Base-by-base conservation (phyloP, 2,329 filamentous ascomycete genomes). In the Talaromyces amestolkiae region DNA sequence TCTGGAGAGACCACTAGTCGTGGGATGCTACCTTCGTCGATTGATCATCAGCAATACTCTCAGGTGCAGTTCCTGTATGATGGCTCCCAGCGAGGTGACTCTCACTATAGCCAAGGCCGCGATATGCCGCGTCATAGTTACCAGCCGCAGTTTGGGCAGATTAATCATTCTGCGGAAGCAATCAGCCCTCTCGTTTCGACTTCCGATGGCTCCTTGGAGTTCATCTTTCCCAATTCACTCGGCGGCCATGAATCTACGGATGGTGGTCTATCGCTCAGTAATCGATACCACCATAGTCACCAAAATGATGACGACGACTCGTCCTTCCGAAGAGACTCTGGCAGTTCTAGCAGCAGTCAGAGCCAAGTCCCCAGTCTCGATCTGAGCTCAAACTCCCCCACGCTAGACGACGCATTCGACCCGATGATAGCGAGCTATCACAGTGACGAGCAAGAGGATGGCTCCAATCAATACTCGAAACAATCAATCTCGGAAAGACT, bases 221-320 rank as follows among this genome's bases (percentile, higher is more conserved):
- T 79, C 76, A 4, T 80, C 75, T 1, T 79, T 76, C 3, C 79
- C 75, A 77, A 79, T 53, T 71, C 77, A 2, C 77, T 80, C 71
- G 73, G 78, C 35, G 75, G 77, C 2, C 74, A 78, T 69, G 77
- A 79, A 41, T 73, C 77, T 1, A 72, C 79, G 37, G 78, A 78
- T 67, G 72, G 69, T 11, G 72, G 69, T 11, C 67, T 67, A 4
- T 70, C 75, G 17, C 71, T 71, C 76, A 58, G 74, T 75, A 45
- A 71, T 15, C 8, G 37, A 35, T 43, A 58, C 31, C 39, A 47
- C 35, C 47, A 31, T 27, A 65, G 35, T 37, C 60, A 73, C 9
- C 74, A 74, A 22, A 74, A 78, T 31, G 19, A 35, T 24, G 67
- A 71, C 5, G 66, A 69, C 17, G 75, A 74, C 54, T 66, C 70